These are phyloP conservation scores for Incumbomyces lentus DNA, from an alignment of 2,329 filamentous ascomycete species.

Conservation along the genomic window DNA sequence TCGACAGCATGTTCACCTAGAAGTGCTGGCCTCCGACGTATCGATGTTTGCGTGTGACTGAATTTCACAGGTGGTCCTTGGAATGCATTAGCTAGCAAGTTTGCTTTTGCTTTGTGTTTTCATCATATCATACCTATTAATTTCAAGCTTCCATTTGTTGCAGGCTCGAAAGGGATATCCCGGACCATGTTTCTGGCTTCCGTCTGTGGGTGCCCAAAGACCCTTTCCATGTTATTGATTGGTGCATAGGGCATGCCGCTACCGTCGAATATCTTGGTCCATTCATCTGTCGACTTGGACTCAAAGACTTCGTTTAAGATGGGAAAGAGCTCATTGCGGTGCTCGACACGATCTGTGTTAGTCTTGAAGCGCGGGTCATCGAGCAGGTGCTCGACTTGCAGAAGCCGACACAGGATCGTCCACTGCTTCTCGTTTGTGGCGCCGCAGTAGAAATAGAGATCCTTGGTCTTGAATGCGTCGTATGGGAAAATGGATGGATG, in stretches of 20 bases:
- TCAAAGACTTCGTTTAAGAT: conserved; percentile 13
- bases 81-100: neutral
- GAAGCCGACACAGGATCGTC: conserved; percentile 15
- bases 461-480: conserved; percentile 15
- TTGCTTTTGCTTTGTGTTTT: neutral
- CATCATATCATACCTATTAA: conserved; percentile 6
- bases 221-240: conserved; percentile 19
- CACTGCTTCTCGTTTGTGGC: conserved; percentile 20
- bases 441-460: conserved; percentile 16
- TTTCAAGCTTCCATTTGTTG: conserved; percentile 15
- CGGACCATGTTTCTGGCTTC: conserved; percentile 16
- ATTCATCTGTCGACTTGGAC: conserved; percentile 15
- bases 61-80: conserved; percentile 17
- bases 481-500: conserved; percentile 19
- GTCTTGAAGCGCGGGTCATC: conserved; percentile 7
- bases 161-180: conserved; percentile 14
- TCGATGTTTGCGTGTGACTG: conserved; percentile 4
- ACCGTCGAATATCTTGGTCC: conserved; percentile 15
- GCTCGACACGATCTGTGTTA: conserved; percentile 17
- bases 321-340: conserved; percentile 14
- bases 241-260: conserved; percentile 19
- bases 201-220: conserved; percentile 17
- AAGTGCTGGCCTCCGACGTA: conserved; percentile 16
- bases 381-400: conserved; percentile 10
- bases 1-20: conserved; percentile 18